Conservation (phyloP, 2,329 filamentous ascomycete species). For the Aspergillus hiratsukae region DNA sequence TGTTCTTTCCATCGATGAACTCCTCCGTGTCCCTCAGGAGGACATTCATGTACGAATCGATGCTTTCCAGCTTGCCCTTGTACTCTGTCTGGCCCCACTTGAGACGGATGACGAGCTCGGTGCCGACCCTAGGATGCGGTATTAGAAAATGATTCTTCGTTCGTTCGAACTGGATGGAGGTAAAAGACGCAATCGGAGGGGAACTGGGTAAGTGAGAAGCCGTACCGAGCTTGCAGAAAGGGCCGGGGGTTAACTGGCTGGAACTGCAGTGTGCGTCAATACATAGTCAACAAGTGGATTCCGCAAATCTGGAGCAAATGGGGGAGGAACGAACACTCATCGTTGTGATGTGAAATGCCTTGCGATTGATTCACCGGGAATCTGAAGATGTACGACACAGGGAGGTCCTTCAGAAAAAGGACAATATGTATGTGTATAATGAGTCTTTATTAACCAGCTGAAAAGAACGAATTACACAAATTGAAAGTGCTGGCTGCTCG, state of each 20-base stretch:
- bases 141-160: conserved; percentile 9
- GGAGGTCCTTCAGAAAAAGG: neutral
- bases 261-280: conserved; percentile 53
- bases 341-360: conserved; percentile 10
- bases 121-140: conserved; percentile 63
- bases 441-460: neutral
- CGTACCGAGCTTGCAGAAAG: conserved; percentile 84
- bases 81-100: conserved; percentile 99
- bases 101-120: conserved; percentile 82
- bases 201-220: conserved; percentile 32
- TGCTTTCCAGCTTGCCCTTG: conserved; percentile 84
- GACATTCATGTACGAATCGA: conserved; percentile 99
- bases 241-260: conserved; percentile 95
- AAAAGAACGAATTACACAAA: neutral
- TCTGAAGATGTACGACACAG: conserved; percentile 1
- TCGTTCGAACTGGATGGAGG: neutral
- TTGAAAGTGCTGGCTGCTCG: conserved; percentile 2
- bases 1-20: conserved; percentile 82
- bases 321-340: conserved; percentile 30
- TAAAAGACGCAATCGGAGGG: neutral
- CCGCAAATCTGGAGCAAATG: conserved; percentile 25
- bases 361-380: conserved; percentile 4
- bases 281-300: neutral
- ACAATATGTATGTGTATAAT: neutral
- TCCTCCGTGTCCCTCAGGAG: conserved; percentile 89